phyloP scores from a whole-genome alignment of 176 grass and related monocot genomes.

The Neostapfia colusana region DNA sequence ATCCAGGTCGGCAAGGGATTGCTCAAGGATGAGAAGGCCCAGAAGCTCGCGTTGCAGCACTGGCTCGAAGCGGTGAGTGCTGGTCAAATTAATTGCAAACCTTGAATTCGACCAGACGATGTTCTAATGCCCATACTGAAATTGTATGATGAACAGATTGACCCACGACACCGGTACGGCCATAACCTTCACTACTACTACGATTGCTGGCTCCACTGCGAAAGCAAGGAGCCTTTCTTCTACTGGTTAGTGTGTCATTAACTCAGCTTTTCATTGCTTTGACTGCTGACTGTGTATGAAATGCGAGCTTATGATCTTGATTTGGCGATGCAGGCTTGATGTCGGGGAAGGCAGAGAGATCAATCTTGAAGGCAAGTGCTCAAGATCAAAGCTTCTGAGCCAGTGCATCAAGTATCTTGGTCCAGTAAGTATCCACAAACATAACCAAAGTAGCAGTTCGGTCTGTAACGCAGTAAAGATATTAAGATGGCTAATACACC shows the following conservation, averaged over 20 bases:
- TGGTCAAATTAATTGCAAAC: neutral
- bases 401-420: conserved; percentile 98
- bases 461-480: neutral
- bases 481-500: neutral
- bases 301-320: conserved; percentile 3
- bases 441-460: neutral
- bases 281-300: neutral
- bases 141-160: conserved; percentile 58
- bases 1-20: conserved; percentile 77
- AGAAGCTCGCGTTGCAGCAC: conserved; percentile 77
- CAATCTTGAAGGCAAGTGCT: conserved; percentile 62
- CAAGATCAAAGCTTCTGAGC: conserved; percentile 60
- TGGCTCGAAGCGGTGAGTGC: conserved; percentile 80
- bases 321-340: conserved; percentile 62
- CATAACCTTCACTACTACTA: conserved; percentile 92
- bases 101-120: neutral
- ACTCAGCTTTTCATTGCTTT: neutral
- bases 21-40: conserved; percentile 76
- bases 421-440: conserved; percentile 55
- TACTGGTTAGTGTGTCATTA: conserved; percentile 55
- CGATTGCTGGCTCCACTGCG: conserved; percentile 63
- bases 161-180: conserved; percentile 88
- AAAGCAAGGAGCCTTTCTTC: conserved; percentile 95
- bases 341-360: conserved; percentile 84
- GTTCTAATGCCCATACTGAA: conserved; percentile 14